Base-by-base conservation (phyloP, 768 basidiomycete genomes). In the Mycena floridula region DNA sequence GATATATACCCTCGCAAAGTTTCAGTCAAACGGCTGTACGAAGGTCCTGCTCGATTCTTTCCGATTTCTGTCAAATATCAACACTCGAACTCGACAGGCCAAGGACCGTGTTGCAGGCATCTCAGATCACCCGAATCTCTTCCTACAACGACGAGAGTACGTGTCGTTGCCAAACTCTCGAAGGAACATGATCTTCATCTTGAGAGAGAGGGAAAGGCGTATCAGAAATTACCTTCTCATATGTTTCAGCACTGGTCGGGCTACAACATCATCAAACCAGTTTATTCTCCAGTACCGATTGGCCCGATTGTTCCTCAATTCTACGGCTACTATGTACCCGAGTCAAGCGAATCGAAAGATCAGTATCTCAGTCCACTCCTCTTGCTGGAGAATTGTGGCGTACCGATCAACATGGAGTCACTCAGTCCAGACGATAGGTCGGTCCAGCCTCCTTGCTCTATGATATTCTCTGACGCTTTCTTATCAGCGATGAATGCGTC, bases 261-360 rank as follows among this genome's bases (percentile, higher is more conserved):
- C 7, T 62, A 53, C 44, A 61, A 65, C 43, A 44, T 66, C 28
- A 54, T 66, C 6, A 60, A 62, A 15, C 61, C 62, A 15, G 23
- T 44, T 40, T 4, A 35, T 27, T n/a, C 56, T 40, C 57, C 67
- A 3, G 67, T 71, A 0, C 68, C 67, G 9, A 61, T 67, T 6
- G 48, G 58, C 12, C 67, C 74, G 2, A 42, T 74, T 32, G 69
- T 70, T 1, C 76, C 76, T 0, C 73, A 77, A 52, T 76, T 70
- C 55, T 77, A 67, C 37, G 73, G 77, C 5, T 76, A 69, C 50
- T 78, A 76, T 42, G 42, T 39, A 0, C 66, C 66, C 1, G 22
- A 48, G 28, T n/a, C n/a, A n/a, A n/a, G n/a, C n/a, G n/a, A n/a
- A n/a, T 13, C 18, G 5, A 20, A 38, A 15, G 35, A 35, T 15